A percentile compares a stretch with the other conserved stretches of the same genome.
phyloP scores from a whole-genome alignment of 2,329 filamentous ascomycete species.

The Monascus ruber region DNA sequence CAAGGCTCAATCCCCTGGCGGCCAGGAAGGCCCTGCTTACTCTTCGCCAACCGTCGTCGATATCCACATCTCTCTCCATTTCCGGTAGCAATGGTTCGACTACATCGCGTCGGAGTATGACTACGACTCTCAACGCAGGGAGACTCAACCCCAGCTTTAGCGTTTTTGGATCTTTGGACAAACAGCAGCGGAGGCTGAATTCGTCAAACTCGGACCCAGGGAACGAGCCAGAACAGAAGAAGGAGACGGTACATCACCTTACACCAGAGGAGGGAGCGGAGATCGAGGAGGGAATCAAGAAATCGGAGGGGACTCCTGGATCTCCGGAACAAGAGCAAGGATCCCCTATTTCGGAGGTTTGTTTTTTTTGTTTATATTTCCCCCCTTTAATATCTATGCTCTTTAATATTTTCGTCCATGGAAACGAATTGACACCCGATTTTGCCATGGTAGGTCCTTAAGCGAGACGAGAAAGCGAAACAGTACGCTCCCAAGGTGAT shows the following conservation, averaged over 20 bases:
- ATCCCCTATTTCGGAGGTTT: slow-evolving; percentile 55
- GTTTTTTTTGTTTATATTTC: slow-evolving; percentile 8
- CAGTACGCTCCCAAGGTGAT: slow-evolving; percentile 57
- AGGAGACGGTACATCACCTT: slow-evolving; percentile 40
- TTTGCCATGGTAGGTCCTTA: slow-evolving; percentile 43
- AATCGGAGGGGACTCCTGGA: slow-evolving; percentile 30
- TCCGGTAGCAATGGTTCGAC: slow-evolving; percentile 3
- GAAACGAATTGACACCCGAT: neutral
- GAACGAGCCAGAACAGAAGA: slow-evolving; percentile 15
- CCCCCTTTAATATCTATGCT: neutral
- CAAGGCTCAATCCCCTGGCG: slow-evolving; percentile 41
- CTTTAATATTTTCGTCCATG: neutral
- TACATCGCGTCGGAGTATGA: slow-evolving; percentile 12
- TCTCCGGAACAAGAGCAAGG: slow-evolving; percentile 53
- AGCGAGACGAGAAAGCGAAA: slow-evolving; percentile 49
- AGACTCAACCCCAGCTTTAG: slow-evolving; percentile 14
- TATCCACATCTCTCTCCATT: slow-evolving; percentile 4
- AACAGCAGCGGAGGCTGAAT: slow-evolving; percentile 21
- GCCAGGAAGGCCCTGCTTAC: slow-evolving; percentile 20
- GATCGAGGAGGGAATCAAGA: slow-evolving; percentile 43
- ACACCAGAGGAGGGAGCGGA: slow-evolving; percentile 57
- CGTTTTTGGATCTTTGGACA: slow-evolving; percentile 14
- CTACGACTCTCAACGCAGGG: slow-evolving; percentile 9
- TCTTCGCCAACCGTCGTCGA: slow-evolving; percentile 18
- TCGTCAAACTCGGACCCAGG: slow-evolving; percentile 22